Evolutionary conservation across 257 asterid species (phyloP).

Genomic region (Coffea eugenioides): DNA sequence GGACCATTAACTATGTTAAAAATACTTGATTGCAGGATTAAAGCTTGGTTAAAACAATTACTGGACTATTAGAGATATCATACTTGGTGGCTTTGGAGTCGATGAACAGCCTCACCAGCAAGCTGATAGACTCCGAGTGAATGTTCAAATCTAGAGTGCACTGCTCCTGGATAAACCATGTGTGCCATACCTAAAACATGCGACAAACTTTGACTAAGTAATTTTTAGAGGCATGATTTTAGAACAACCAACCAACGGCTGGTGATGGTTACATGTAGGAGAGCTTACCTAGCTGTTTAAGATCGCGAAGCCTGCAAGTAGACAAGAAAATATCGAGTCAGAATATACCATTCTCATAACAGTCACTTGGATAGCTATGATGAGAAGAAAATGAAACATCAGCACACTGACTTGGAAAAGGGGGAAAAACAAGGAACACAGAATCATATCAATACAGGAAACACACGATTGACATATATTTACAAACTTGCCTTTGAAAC

Average conservation of each 20-base stretch:
- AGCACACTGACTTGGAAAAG: slow-evolving; percentile 1
- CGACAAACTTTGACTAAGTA: slow-evolving; percentile 14
- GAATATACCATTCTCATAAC: neutral
- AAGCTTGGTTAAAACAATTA: slow-evolving; percentile 15
- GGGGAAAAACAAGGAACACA: neutral
- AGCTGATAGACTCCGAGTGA: slow-evolving; percentile 97
- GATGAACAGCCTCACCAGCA: slow-evolving; percentile 80
- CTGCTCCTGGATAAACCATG: slow-evolving; percentile 97
- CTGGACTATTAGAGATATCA: slow-evolving; percentile 22
- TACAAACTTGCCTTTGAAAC: slow-evolving; percentile 71
- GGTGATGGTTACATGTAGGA: neutral
- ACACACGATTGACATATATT: neutral
- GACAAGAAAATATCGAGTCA: slow-evolving; percentile 20
- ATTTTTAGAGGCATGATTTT: neutral
- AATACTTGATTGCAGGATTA: slow-evolving; percentile 6
- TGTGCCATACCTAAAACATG: slow-evolving; percentile 62
- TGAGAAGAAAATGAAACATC: neutral
- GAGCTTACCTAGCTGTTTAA: slow-evolving; percentile 85
- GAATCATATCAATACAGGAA: neutral
- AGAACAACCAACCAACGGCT: neutral
- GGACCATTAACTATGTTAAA: slow-evolving; percentile 6
- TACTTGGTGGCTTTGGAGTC: slow-evolving; percentile 66
- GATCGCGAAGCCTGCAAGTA: slow-evolving; percentile 84
- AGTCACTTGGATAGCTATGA: neutral
- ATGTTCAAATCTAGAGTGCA: slow-evolving; percentile 64